Evolutionary conservation across 495 filamentous ascomycete genomes (phyloP), one percentile per base, ranked within the genome.

Genomic region (Baudoinia panamericana): DNA sequence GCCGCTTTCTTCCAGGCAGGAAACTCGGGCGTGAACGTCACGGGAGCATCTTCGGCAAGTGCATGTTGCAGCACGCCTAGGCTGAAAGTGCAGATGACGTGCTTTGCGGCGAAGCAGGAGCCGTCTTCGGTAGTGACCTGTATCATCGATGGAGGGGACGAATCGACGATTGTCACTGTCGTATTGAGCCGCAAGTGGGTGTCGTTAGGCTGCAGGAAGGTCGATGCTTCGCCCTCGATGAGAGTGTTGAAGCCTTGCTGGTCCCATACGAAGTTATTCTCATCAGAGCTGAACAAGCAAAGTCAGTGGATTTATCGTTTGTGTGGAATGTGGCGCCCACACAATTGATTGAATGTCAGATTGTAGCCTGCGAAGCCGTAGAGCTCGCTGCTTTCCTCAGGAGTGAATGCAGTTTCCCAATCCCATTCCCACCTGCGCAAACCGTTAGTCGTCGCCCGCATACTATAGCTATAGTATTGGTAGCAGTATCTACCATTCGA

Each of bases 11-110:
- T 84, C 79, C 78, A 82, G 8, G 58, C 54, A 0, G 80, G 80
- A 0, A 84, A 63, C 2, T 57, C 51, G 0, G 81, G 80, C 9
- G 57, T 50, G 54, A 84, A 86, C 0, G 53, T 56, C 3, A 84
- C 69, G 1, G 64, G 63, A 36, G 74, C 63, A 39, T 74, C 71
- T n/a, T n/a, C n/a, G n/a, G n/a, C n/a, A n/a, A n/a, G n/a, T n/a
- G n/a, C n/a, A n/a, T n/a, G n/a, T 55, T 83, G 80, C 1, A 84
- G 63, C 1, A 83, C 80, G 7, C 80, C 80, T 5, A 85, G 52
- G 24, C 73, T 78, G 55, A 78, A 75, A 7, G 71, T 74, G 50
- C 62, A 70, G 42, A 72, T 63, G 4, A 68, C 67, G 45, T 72
- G 72, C 31, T 72, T 65, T 23, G 80, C 80, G 40, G 68, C 54